These are phyloP conservation scores for Pseudevernia furfuracea DNA, from an alignment of 495 filamentous ascomycete species.

Conservation along the genomic window DNA sequence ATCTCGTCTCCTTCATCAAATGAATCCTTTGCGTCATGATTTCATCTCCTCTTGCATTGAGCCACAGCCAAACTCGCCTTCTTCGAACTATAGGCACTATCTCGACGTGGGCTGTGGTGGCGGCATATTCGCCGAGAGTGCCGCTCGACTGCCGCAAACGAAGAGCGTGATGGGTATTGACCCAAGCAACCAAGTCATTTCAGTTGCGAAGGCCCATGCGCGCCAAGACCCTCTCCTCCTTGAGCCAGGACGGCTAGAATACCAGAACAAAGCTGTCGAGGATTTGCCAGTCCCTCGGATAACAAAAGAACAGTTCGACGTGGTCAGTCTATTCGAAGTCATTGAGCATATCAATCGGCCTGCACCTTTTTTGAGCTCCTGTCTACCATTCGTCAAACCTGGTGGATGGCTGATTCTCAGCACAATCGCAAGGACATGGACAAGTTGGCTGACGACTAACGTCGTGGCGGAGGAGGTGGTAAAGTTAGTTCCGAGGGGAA, in stretches of 20 bases:
- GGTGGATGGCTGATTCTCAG: constrained; percentile 88
- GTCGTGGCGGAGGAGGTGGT: constrained; percentile 84
- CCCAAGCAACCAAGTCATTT: constrained; percentile 68
- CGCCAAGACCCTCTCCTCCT: constrained; percentile 56
- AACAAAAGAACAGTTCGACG: constrained; percentile 51
- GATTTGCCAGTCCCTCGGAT: constrained; percentile 41
- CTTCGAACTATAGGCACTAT: constrained; percentile 46
- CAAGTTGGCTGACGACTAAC: constrained; percentile 85
- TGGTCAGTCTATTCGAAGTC: constrained; percentile 87
- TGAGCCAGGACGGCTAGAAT: constrained; percentile 50
- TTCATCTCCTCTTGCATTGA: constrained; percentile 72
- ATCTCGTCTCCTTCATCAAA: constrained; percentile 86
- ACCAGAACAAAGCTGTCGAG: constrained; percentile 67
- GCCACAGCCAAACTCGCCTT: constrained; percentile 27
- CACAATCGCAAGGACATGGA: constrained; percentile 83
- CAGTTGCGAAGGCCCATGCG: constrained; percentile 69
- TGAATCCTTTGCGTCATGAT: constrained; percentile 94
- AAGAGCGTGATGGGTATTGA: constrained; percentile 74
- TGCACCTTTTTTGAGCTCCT: constrained; percentile 63
- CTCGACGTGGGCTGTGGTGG: constrained; percentile 95
- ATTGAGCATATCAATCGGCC: constrained; percentile 73
- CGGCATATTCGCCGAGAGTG: constrained; percentile 90
- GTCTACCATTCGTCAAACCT: constrained; percentile 67
- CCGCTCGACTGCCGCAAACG: constrained; percentile 63
- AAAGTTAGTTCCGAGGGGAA: constrained; percentile 74